Percentiles rank a stretch among this genome's conserved stretches.
These are phyloP conservation scores for Leccinum subfulvum DNA, from an alignment of 1,284 basidiomycete species.

Conservation along the genomic window DNA sequence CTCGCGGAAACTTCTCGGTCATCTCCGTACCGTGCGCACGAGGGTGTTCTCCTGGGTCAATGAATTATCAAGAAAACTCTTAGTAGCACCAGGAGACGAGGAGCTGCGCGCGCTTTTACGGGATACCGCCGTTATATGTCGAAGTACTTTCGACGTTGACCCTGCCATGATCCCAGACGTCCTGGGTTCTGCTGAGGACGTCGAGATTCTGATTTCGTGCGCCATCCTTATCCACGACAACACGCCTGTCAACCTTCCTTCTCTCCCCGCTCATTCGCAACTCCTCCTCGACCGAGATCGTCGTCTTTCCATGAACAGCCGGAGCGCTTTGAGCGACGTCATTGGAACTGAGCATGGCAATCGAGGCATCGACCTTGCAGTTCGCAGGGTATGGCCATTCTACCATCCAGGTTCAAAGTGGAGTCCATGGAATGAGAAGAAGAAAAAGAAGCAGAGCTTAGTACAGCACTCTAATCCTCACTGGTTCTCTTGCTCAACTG, in stretches of 20 bases:
- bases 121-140: conserved; percentile 39
- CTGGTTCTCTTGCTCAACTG: conserved; percentile 37
- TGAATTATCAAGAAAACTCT: conserved; percentile 30
- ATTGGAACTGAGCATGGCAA: conserved; percentile 10
- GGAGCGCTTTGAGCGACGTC: not conserved
- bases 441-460: no score
- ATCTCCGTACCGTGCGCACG: conserved; percentile 34
- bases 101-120: conserved; percentile 29
- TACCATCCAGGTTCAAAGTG: conserved; percentile 36
- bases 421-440: conserved; percentile 14
- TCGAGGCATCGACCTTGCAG: conserved; percentile 35
- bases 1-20: conserved; percentile 8
- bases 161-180: conserved; percentile 17
- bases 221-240: conserved; percentile 36
- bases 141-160: conserved; percentile 41
- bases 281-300: conserved; percentile 29
- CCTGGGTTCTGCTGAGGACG: conserved; percentile 25
- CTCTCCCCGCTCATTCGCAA: conserved; percentile 11
- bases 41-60: conserved; percentile 38
- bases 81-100: conserved; percentile 20
- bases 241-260: conserved; percentile 12
- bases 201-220: conserved; percentile 36
- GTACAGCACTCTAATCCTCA: conserved; percentile 29
- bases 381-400: conserved; percentile 37
- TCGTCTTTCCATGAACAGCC: conserved; percentile 27